phyloP scores from a whole-genome alignment of 2,329 filamentous ascomycete species.

The Calonectria henricotiae region DNA sequence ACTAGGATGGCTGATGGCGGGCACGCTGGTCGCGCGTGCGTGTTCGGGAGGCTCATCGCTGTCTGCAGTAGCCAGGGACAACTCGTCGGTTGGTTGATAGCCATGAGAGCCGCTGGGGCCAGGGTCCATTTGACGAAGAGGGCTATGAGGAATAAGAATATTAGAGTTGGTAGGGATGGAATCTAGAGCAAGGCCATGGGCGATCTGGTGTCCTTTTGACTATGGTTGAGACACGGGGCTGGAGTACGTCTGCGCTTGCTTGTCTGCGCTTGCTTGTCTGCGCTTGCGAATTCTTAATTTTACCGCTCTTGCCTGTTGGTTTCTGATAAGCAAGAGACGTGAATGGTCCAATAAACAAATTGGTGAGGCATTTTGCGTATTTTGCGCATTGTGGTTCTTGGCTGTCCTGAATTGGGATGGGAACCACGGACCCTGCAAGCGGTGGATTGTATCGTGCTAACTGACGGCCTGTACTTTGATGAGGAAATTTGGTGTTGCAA shows the following conservation, averaged over 20 bases:
- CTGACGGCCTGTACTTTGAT: not conserved
- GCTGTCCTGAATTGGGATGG: slow-evolving; percentile 12
- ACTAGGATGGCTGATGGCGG: not conserved
- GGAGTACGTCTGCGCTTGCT: not conserved
- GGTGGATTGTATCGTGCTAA: slow-evolving; percentile 24
- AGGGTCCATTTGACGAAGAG: slow-evolving; percentile 12
- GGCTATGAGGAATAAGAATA: not conserved
- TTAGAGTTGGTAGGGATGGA: slow-evolving; percentile 2
- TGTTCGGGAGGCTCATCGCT: slow-evolving; percentile 14
- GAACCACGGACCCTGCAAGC: not conserved
- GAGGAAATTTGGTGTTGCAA: slow-evolving; percentile 22
- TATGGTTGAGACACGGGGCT: not conserved
- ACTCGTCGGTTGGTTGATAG: slow-evolving; percentile 9
- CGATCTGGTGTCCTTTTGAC: slow-evolving; percentile 13
- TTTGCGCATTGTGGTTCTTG: not conserved
- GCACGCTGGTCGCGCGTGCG: not conserved
- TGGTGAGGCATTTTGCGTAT: slow-evolving; percentile 22
- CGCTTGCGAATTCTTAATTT: not conserved
- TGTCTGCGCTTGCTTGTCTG: too few species aligned
- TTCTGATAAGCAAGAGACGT: not conserved
- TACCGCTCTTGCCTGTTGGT: slow-evolving; percentile 2
- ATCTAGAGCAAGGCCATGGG: not conserved
- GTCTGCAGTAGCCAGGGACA: slow-evolving; percentile 3
- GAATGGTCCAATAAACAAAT: not conserved
- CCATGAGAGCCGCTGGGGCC: not conserved